phyloP scores from a whole-genome alignment of 1,139 yeast species.

The Zhuliangozyma parablackwelliae region DNA sequence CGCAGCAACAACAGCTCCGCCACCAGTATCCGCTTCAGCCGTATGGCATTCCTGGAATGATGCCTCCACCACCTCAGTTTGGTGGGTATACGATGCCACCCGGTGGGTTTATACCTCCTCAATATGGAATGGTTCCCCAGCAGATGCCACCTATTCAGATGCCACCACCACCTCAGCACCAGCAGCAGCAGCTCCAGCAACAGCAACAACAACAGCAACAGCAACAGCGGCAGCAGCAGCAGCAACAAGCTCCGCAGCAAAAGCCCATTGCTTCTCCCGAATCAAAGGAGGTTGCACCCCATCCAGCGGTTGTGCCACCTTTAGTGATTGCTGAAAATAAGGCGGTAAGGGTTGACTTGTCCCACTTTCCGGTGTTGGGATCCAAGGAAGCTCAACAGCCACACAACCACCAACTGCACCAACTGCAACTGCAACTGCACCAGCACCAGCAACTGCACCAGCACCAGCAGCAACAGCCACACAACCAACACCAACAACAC shows the following conservation, averaged over 20 bases:
- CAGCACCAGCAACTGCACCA: conserved; percentile 7
- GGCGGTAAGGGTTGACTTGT: conserved; percentile 31
- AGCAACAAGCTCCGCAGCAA: conserved; percentile 5
- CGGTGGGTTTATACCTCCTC: conserved; percentile 36
- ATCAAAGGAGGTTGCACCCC: conserved; percentile 1
- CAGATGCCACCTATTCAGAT: conserved; percentile 19
- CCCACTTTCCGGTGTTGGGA: conserved; percentile 51
- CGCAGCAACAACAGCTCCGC: conserved; percentile 16
- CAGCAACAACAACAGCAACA: conserved; percentile 19
- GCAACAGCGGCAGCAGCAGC: conserved; percentile 13
- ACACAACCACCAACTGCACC: conserved; percentile 9
- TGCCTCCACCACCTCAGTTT: conserved; percentile 30
- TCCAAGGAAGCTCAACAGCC: conserved; percentile 28
- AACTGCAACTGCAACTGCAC: conserved; percentile 6
- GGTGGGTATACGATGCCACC: conserved; percentile 43
- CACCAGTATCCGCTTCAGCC: conserved; percentile 20
- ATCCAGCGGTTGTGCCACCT: background rate
- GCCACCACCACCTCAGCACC: conserved; percentile 21
- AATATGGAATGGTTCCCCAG: conserved; percentile 32
- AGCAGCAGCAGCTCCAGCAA: conserved; percentile 11
- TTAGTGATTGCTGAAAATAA: conserved; percentile 3
- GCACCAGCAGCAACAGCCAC: conserved; percentile 11
- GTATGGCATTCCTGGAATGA: conserved; percentile 36
- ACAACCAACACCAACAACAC: conserved; percentile 5
- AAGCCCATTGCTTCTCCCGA: conserved; percentile 8